These are phyloP conservation scores for Tolypocladium cylindrosporum DNA, from an alignment of 2,329 filamentous ascomycete genomes.

Conservation along the genomic window DNA sequence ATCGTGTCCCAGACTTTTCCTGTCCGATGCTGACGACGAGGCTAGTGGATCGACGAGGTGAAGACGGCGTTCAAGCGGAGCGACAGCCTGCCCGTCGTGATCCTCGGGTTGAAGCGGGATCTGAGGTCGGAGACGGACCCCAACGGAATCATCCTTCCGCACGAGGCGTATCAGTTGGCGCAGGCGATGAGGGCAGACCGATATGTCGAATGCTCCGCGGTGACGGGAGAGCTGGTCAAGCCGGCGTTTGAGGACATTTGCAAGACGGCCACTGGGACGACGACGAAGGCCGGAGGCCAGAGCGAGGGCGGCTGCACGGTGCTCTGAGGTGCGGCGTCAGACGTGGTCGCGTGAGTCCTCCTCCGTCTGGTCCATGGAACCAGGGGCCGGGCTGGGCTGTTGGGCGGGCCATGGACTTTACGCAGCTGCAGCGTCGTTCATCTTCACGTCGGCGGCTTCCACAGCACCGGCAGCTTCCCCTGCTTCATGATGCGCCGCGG, in stretches of 20 bases:
- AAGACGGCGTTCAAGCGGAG: conserved; percentile 35
- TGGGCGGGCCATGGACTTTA: conserved; percentile 5
- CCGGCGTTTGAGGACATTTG: conserved; percentile 53
- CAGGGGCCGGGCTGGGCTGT: not conserved
- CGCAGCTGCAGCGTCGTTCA: conserved; percentile 23
- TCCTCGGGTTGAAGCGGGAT: conserved; percentile 53
- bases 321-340: conserved; percentile 25
- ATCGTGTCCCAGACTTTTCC: not conserved
- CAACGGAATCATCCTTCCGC: conserved; percentile 50
- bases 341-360: not conserved
- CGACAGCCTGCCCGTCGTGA: conserved; percentile 41
- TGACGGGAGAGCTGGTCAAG: conserved; percentile 47
- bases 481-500: conserved; percentile 8
- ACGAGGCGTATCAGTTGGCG: conserved; percentile 47
- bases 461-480: conserved; percentile 8
- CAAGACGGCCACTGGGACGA: conserved; percentile 40
- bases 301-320: conserved; percentile 44
- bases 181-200: conserved; percentile 51
- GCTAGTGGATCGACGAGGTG: conserved; percentile 49
- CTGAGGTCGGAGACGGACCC: conserved; percentile 47
- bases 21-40: conserved; percentile 1
- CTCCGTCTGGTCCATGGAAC: not conserved
- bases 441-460: conserved; percentile 22
- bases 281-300: conserved; percentile 36
- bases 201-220: conserved; percentile 54